Base-by-base conservation (phyloP, 345 rosid species). In the Mercurialis annua region DNA sequence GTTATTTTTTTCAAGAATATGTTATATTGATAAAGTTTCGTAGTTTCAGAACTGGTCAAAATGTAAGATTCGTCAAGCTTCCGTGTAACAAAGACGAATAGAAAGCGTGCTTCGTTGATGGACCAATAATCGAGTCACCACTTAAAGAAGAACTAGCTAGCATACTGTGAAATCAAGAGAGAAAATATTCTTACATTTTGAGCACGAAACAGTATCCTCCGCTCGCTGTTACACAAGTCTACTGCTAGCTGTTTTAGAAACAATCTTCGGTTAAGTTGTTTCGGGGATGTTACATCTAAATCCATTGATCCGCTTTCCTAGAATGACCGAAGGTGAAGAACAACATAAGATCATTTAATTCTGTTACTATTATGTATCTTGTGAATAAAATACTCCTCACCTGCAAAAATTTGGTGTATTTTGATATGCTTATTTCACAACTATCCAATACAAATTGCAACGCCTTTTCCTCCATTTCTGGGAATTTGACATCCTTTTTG, bases 241-340 rank as follows among this genome's bases (percentile, higher is more conserved):
- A 90, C 96, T 2, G 96, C 99, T 65, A 94, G 72, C 82, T 94
- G 99, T 79, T 94, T 94, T 66, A 93, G 80, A 80, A 93, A 93
- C 69, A 86, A 67, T 75, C 87, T 85, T 61, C 92, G 79, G 79
- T 87, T 94, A 20, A 94, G 81, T 59, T 89, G 99, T 80, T 89
- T 94, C 5, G 96, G 97, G 64, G 97, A 89, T 73, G 96, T 89
- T 77, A 89, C 85, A 64, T 94, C 99, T 81, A 94, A 84, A 77
- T 90, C 99, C 92, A 90, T 89, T 14, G 90, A 81, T 74, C 96
- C 96, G 80, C 97, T 94, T 76, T 80, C 96, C 99, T 89, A 73
- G 10, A 36, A 42, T 4, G 56, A 40, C 31, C 42, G 52, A 51
- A 62, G 48, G 34, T 34, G 3, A 43, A 34, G 29, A 18, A 50